phyloP scores from a whole-genome alignment of 1,139 yeast species.

The Yamadazyma dendronema region DNA sequence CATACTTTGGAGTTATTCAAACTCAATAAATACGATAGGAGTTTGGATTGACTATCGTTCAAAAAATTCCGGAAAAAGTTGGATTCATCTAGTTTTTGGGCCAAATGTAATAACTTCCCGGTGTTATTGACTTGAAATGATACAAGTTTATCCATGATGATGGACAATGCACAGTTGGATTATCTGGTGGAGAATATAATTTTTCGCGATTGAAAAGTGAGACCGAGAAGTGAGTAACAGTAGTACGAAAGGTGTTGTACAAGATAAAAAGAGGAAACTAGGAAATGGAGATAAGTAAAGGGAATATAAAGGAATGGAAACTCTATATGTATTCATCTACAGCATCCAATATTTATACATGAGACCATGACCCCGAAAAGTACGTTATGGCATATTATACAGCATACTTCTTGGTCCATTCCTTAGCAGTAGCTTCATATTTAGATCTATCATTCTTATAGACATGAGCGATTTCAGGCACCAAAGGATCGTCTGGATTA shows the following conservation, averaged over 20 bases:
- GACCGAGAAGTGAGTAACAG: not conserved
- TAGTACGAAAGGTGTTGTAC: too few relatives aligned
- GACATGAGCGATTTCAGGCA: conserved; percentile 96
- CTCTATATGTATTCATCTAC: not conserved
- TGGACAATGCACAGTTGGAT: too few relatives aligned
- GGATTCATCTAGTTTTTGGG: conserved; percentile 45
- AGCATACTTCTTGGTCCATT: conserved; percentile 98
- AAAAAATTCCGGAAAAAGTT: conserved; percentile 58
- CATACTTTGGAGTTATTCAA: conserved; percentile 40
- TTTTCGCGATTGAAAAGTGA: not conserved
- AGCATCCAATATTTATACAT: not conserved
- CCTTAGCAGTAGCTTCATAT: conserved; percentile 96
- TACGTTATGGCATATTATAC: conserved; percentile 49
- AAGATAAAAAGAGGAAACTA: too few relatives aligned
- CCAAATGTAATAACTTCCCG: conserved; percentile 40
- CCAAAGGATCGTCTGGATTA: conserved; percentile 98
- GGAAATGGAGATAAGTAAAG: not conserved
- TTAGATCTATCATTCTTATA: conserved; percentile 93
- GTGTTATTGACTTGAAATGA: conserved; percentile 45
- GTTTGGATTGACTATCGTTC: conserved; percentile 59
- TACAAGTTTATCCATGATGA: conserved; percentile 39
- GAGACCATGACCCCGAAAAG: too few relatives aligned
- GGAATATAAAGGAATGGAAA: not conserved
- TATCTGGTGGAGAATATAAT: not conserved
- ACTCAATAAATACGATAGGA: conserved; percentile 43